These are phyloP conservation scores for Fusarium sp. DNA, from an alignment of 2,329 filamentous ascomycete genomes.

Conservation along the genomic window DNA sequence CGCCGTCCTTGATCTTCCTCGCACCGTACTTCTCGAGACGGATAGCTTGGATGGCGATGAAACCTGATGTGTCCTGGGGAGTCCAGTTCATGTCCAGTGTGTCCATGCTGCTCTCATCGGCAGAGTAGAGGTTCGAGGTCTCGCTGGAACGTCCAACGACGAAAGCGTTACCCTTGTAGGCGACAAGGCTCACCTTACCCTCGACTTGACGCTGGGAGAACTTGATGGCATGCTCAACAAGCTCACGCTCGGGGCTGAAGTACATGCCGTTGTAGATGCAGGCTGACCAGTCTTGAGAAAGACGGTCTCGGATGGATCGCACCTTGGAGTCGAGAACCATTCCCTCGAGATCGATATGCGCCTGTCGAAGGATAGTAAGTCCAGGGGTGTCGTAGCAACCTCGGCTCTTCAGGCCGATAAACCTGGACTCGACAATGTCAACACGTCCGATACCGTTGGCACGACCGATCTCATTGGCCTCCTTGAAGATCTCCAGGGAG, in stretches of 20 bases:
- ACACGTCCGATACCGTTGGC: conserved; percentile 41
- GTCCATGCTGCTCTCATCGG: conserved; percentile 65
- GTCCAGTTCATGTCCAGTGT: conserved; percentile 73
- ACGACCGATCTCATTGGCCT: conserved; percentile 64
- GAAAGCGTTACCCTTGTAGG: conserved; percentile 66
- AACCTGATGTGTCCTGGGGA: conserved; percentile 77
- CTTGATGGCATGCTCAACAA: conserved; percentile 73
- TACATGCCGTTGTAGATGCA: conserved; percentile 54
- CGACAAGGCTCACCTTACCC: conserved; percentile 50
- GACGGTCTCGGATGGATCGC: conserved; percentile 68
- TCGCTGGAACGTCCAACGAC: conserved; percentile 63
- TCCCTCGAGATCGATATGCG: conserved; percentile 65
- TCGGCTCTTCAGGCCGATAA: conserved; percentile 39
- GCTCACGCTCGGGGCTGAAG: conserved; percentile 68
- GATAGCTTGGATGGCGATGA: conserved; percentile 64
- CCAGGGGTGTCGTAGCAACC: conserved; percentile 37
- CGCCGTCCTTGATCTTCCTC: conserved; percentile 53
- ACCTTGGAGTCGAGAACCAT: conserved; percentile 69
- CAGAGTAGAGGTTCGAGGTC: conserved; percentile 66
- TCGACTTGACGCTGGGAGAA: conserved; percentile 69
- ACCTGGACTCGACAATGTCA: conserved; percentile 44
- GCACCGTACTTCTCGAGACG: conserved; percentile 63
- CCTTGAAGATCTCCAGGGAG: conserved; percentile 76
- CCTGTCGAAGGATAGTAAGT: conserved; percentile 45
- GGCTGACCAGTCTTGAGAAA: conserved; percentile 66